phyloP scores from a whole-genome alignment of 1,284 basidiomycete species.

The Xanthoconium separans region DNA sequence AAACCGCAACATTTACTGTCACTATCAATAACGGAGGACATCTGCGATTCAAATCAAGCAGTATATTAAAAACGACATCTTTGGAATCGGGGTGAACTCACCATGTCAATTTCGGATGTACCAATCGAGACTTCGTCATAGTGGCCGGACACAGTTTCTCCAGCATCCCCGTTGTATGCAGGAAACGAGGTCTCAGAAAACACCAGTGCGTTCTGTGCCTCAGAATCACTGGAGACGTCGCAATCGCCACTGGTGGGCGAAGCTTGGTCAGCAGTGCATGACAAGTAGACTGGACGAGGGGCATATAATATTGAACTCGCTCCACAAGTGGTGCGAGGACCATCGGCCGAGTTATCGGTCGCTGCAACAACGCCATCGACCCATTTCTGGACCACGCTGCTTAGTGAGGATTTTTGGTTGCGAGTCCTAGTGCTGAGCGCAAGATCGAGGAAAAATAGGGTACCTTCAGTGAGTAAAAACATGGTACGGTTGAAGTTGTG shows the following conservation, averaged over 20 bases:
- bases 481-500: neutral
- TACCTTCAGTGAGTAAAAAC: constrained; percentile 6
- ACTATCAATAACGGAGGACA: too few species aligned
- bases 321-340: neutral
- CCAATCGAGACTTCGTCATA: neutral
- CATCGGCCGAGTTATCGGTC: neutral
- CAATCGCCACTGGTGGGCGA: neutral
- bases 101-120: neutral
- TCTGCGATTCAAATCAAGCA: neutral
- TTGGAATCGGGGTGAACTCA: neutral
- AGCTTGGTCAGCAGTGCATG: neutral
- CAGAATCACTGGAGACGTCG: neutral
- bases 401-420: neutral
- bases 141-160: neutral
- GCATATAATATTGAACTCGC: neutral
- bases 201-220: too few species aligned
- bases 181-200: neutral
- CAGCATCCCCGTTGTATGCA: neutral
- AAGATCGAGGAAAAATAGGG: constrained; percentile 5
- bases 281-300: neutral
- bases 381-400: constrained; percentile 2
- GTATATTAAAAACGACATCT: neutral
- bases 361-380: neutral
- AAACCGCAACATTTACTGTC: neutral
- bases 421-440: neutral